These are phyloP conservation scores for Fraxinus platypoda DNA, from an alignment of 305 asterid species.

Conservation along the genomic window DNA sequence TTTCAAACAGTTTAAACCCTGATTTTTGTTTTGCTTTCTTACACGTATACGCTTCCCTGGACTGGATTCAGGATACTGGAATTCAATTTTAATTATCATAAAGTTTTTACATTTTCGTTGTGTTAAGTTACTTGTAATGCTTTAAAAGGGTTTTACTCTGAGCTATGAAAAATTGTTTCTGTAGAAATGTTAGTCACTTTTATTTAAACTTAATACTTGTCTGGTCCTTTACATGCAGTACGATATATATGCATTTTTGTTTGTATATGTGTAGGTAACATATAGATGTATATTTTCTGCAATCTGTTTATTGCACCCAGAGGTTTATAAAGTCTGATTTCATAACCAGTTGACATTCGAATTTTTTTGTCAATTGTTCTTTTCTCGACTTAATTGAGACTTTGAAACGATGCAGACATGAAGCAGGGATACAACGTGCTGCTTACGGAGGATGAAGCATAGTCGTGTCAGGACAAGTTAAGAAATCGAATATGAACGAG, in stretches of 20 bases:
- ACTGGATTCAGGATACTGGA: not conserved
- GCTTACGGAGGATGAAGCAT: conserved; percentile 2
- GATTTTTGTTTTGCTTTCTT: not conserved
- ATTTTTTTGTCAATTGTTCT: not conserved
- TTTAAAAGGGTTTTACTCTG: not conserved
- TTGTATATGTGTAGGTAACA: not conserved
- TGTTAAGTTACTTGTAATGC: not conserved
- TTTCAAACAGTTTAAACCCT: not conserved
- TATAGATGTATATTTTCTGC: not conserved
- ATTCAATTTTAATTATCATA: not conserved
- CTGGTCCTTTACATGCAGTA: not conserved
- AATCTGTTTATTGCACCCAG: not conserved
- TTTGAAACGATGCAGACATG: not conserved
- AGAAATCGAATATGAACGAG: not conserved
- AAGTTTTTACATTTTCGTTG: not conserved
- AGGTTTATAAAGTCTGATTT: not conserved
- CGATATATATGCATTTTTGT: not conserved
- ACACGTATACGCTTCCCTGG: not conserved
- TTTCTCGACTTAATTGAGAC: not conserved
- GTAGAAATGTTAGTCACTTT: not conserved
- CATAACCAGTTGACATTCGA: not conserved
- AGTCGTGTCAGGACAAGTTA: not conserved
- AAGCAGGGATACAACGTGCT: not conserved
- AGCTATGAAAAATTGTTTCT: not conserved
- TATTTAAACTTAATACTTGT: not conserved